These are phyloP conservation scores for Rostrohypoxylon terebratum DNA, from an alignment of 495 filamentous ascomycete species.

Conservation along the genomic window DNA sequence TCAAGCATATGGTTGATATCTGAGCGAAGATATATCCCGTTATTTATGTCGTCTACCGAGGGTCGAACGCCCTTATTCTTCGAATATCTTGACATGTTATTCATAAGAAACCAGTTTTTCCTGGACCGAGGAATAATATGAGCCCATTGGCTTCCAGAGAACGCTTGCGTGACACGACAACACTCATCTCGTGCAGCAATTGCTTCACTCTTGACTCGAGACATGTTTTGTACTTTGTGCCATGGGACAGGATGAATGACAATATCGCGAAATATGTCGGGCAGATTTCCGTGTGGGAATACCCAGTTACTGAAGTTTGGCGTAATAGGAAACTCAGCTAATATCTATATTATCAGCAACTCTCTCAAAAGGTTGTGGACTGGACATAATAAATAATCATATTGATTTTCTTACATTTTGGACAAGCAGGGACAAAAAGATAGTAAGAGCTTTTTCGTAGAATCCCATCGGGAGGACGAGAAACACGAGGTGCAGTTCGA, in stretches of 20 bases:
- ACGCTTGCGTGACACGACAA: conserved; percentile 1
- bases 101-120: neutral
- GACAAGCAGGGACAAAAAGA: neutral
- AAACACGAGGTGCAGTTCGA: neutral
- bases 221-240: no score
- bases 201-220: no score
- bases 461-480: neutral
- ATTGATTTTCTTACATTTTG: neutral
- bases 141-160: neutral
- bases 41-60: neutral
- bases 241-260: no score
- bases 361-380: neutral
- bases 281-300: conserved; percentile 19
- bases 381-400: no score
- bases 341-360: neutral
- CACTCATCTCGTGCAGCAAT: neutral
- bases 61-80: no score
- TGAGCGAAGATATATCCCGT: neutral
- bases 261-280: no score
- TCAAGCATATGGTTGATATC: conserved; percentile 12
- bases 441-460: neutral
- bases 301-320: conserved; percentile 20
- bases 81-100: neutral
- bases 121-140: conserved; percentile 2
- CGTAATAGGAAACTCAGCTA: conserved; percentile 20